These are phyloP conservation scores for Salix arbutifolia DNA, from an alignment of 345 rosid species.

Conservation along the genomic window DNA sequence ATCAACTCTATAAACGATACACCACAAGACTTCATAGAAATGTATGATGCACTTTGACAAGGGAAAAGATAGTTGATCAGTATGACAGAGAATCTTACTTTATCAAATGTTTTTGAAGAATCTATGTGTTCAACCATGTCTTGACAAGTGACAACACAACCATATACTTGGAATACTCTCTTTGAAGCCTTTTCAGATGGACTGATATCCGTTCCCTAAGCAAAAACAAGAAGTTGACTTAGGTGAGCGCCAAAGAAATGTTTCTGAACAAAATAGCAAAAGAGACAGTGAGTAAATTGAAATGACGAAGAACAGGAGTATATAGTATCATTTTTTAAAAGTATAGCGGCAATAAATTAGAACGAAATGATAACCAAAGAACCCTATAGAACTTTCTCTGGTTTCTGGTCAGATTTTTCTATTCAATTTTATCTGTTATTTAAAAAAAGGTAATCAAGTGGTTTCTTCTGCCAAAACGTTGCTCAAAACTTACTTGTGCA, in stretches of 20 bases:
- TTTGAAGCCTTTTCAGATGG: conserved; percentile 40
- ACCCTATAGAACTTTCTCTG: not conserved
- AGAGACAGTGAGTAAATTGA: not conserved
- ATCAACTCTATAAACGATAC: not conserved
- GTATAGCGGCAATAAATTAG: not conserved
- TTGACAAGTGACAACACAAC: conserved; percentile 71
- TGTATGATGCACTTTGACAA: not conserved
- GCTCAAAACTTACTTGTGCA: conserved; percentile 39
- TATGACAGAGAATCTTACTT: conserved; percentile 38
- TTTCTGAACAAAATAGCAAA: not conserved
- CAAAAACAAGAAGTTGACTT: conserved; percentile 12
- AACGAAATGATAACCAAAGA: not conserved
- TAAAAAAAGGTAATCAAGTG: not conserved
- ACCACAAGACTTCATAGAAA: not conserved
- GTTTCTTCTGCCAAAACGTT: not conserved
- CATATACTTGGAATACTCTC: conserved; percentile 74
- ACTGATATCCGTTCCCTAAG: conserved; percentile 39
- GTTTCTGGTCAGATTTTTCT: not conserved
- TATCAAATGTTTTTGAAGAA: conserved; percentile 64
- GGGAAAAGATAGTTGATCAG: not conserved
- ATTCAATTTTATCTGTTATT: not conserved
- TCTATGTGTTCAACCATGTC: conserved; percentile 79
- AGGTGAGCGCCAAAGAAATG: not conserved
- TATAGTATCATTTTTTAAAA: not conserved
- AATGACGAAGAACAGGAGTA: not conserved